Base-by-base conservation (phyloP, 345 rosid species). In the Trapa incisa region DNA sequence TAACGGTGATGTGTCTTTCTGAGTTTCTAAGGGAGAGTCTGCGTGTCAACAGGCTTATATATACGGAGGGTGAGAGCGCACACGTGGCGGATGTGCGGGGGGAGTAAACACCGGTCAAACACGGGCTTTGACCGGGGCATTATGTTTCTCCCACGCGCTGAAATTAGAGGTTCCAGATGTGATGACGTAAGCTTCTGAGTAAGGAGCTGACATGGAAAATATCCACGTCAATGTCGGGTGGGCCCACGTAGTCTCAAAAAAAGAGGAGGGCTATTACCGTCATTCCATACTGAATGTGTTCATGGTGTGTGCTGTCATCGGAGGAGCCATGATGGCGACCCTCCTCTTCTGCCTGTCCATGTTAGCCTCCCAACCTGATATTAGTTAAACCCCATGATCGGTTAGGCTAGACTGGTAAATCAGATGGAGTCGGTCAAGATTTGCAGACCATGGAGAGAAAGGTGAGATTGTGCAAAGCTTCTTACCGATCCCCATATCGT, bases 401-500 rank as follows among this genome's bases (percentile, higher is more conserved):
- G 29, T 22, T 22, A 22, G 29, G 29, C 29, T 22, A 22, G 29
- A 22, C 29, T 22, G 29, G 29, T 22, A 22, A 22, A 22, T 22
- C 29, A 22, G 29, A 22, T 22, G 29, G 29, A 22, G 29, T 22
- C 29, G 29, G 29, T 22, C 29, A 45, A 11, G 48, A 45, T 7
- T 45, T 45, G 12, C 1, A 11, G 48, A 45, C 11, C 48, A 13
- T 45, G 48, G 48, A 45, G 48, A 45, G 12, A 45, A 45, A 11
- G 48, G 1, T 45, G 43, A 50, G 22, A 50, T 16, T 4, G 56
- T 8, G 33, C 63, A 13, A 22, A 22, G 29, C 29, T 22, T 22
- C 29, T 22, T 58, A 58, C 63, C 63, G 47, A 53, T 50, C 13
- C 61, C 43, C 60, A 67, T 56, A 35, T 89, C 85, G 32, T 81